Base-by-base conservation (phyloP, 441 rosid genomes). In the Adansonia rubrostipa region DNA sequence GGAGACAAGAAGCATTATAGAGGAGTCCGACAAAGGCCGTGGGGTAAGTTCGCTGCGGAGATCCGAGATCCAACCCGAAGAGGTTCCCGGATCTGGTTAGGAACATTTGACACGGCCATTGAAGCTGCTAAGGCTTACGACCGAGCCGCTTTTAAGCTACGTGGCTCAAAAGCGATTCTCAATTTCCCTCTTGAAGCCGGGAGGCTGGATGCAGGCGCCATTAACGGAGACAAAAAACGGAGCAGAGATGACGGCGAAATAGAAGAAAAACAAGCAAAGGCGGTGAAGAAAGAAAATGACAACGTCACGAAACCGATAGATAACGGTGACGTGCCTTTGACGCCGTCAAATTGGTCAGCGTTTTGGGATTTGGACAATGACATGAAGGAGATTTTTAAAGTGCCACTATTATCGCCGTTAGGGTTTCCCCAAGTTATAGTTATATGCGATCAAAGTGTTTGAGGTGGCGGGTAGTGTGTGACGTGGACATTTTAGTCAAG, bases 1-100 rank as follows among this genome's bases (percentile, higher is more conserved):
- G 85, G 84, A 47, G 87, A 81, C 28, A 79, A 66, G 73, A 84
- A 75, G 86, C 97, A 87, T 61, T 92, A 93, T 85, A 87, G 99
- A 85, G 99, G 99, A 14, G 98, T 95, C 63, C 85, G 98, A 58
- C 90, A 83, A 82, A 83, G 98, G 83, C 98, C 99, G 58, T 95
- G 99, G 99, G 98, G 99, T 14, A 95, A 95, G 81, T 95, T 84
- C 84, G 99, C 98, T 5, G 96, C 99, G 42, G 99, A 95, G 89
- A 95, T 95, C 80, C 88, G 99, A 22, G 99, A 95, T 79, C 98
- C 98, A 14, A 89, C 71, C 83, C 82, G 90, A 70, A 91, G 85
- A 47, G 96, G 99, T 5, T 73, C 92, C 6, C 85, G 98, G 6
- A 80, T 92, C 65, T 95, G 98, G 98, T 92, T 95, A 0, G 98